Base-by-base conservation (phyloP, 805 yeast species). In the Cyberlindnera misumaiensis region DNA sequence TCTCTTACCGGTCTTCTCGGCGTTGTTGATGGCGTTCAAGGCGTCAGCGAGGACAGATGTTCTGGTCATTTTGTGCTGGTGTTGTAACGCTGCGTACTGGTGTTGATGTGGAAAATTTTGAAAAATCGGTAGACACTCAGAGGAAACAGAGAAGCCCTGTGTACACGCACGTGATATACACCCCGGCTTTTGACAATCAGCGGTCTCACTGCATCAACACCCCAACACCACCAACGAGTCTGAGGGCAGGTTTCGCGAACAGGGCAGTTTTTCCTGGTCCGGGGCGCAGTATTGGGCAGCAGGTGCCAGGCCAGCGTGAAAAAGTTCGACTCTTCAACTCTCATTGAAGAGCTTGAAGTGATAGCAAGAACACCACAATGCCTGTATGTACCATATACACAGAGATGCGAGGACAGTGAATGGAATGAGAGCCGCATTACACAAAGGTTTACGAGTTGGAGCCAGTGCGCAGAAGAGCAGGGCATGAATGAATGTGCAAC, bases 1-100 rank as follows among this genome's bases (percentile, higher is more conserved):
- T 77, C 97, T 85, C 80, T 89, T 89, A 73, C 97, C 97, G 73
- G 96, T 82, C 77, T 88, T 89, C 77, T 89, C 96, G 74, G 97
- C 97, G 73, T 89, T 89, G 93, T 88, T 87, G 74, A 89, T 89
- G 63, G 96, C 82, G 75, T 89, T 89, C 63, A 89, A 83, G 67
- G 97, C 97, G 77, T 89, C 97, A 67, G 96, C 96, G 71, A 89
- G 84, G 72, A 85, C 97, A 62, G 97, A 89, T 58, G 96, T 79
- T 78, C 97, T 89, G 70, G 96, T 86, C 97, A 89, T 88, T 67
- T 65, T 76, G 24, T 20, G 24, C 24, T 20, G 24, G 24, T 36
- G 43, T 36, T 43, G 38, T 15, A 32, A n/a, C n/a, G 43, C 6
- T 28, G 28, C 29, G 29, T 12, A 36, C 36, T 31, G 26, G 22